Evolutionary conservation across 2,329 filamentous ascomycete genomes (phyloP), one percentile per base, ranked within the genome.

Genomic region (Domatiomyces catenatus): DNA sequence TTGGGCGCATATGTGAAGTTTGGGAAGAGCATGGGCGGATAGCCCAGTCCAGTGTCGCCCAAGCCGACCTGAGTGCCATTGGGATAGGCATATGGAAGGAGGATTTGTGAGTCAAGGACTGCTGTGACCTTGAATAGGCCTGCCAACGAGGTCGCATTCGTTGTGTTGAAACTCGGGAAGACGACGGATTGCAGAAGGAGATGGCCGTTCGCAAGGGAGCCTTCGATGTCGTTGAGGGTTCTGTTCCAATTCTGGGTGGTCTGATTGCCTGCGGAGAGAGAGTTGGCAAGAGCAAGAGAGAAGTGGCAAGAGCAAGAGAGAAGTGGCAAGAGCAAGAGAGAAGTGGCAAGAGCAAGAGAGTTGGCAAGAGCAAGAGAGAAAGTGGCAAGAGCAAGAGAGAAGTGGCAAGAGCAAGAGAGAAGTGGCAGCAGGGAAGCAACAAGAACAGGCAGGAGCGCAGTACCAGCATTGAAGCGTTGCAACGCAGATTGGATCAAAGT

Each of bases 21-120:
- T 0, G 88, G 88, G 61, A 87, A 94, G 2, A 94, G 73, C 2
- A 67, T 64, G 0, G 80, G 71, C 8, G 87, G 84, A 57, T 83
- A 93, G 42, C 86, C 86, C n/a, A 73, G 66, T 3, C 69, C 69
- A 1, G 66, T 61, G 55, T 86, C 76, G 47, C 83, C 80, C 15
- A 94, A 71, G 44, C 71, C 70, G 20, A 82, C 72, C 0, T 66
- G 60, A 1, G 71, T 68, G 20, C 84, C 84, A 57, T 84, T 72
- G 0, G 75, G 60, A 44, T 72, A 69, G 1, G 59, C 61, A 57
- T 80, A 81, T 1, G 86, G 86, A 28, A 94, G 69, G 24, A 66
- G 56, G 46, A 89, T 75, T 3, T 56, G 57, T 12, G 64, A 61
- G 12, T 71, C 63, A 19, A 72, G 65, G 15, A 73, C 72, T 0